A percentile compares a stretch with the other conserved stretches of the same genome.
These are phyloP conservation scores for Triticum urartu DNA, from an alignment of 176 grass and related monocot species.

Conservation along the genomic window DNA sequence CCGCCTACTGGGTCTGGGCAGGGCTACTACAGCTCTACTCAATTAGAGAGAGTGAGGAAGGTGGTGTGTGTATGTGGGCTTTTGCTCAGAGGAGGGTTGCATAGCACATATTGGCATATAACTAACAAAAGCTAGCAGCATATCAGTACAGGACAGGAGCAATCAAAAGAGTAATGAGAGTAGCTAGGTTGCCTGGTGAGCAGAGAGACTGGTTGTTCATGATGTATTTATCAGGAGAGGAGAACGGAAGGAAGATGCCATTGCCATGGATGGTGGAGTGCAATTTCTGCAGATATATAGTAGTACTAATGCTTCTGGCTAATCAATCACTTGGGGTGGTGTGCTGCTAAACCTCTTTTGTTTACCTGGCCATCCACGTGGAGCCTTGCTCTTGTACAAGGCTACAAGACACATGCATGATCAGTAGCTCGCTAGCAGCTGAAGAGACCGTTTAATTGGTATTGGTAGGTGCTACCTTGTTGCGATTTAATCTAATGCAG, in stretches of 20 bases:
- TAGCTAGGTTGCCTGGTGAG: slow-evolving; percentile 25
- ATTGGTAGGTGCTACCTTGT: not conserved
- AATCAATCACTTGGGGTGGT: not conserved
- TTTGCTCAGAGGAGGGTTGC: not conserved
- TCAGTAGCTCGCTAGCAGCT: not conserved
- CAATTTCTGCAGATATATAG: not conserved
- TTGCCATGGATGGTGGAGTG: not conserved
- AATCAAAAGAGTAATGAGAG: not conserved
- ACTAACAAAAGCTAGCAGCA: not conserved
- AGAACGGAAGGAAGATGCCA: not conserved
- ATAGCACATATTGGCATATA: not conserved
- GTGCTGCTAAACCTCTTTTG: not conserved
- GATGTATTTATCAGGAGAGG: not conserved
- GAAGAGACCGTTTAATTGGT: not conserved
- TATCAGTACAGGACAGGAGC: not conserved
- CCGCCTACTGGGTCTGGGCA: not conserved
- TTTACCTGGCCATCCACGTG: slow-evolving; percentile 28
- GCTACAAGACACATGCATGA: slow-evolving; percentile 21
- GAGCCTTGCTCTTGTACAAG: not conserved
- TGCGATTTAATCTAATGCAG: not conserved
- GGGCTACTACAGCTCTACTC: not conserved
- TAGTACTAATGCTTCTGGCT: not conserved
- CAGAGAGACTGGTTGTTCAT: not conserved
- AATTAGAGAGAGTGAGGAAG: not conserved
- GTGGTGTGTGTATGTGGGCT: not conserved